Conservation (phyloP, 495 filamentous ascomycete species). For the Neurospora sublineolata region DNA sequence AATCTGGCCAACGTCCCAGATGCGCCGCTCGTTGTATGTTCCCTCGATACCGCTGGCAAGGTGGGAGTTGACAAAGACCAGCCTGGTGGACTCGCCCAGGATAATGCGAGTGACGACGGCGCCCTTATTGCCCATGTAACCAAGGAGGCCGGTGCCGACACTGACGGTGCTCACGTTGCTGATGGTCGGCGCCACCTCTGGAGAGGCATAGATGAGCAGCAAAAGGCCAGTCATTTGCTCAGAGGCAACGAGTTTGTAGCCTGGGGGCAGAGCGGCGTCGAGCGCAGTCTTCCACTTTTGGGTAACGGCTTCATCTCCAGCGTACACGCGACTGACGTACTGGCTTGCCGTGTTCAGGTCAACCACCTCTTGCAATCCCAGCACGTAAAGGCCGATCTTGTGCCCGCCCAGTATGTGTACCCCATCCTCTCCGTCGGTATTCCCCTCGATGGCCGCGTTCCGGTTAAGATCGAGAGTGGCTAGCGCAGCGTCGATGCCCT, state of each 20-base stretch:
- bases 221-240: conserved; percentile 80
- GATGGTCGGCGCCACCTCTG: conserved; percentile 56
- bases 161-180: conserved; percentile 64
- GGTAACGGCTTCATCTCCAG: conserved; percentile 50
- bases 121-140: conserved; percentile 95
- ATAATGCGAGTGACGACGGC: conserved; percentile 71
- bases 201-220: conserved; percentile 75
- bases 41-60: conserved; percentile 77
- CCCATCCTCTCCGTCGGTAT: conserved; percentile 15
- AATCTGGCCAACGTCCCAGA: conserved; percentile 84
- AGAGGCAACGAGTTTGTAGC: conserved; percentile 64
- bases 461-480: conserved; percentile 37
- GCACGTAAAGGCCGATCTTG: conserved; percentile 76
- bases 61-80: conserved; percentile 86
- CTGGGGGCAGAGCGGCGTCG: conserved; percentile 57
- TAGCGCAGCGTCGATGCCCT: conserved; percentile 52
- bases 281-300: conserved; percentile 71
- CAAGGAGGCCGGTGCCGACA: conserved; percentile 79
- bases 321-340: conserved; percentile 52
- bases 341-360: conserved; percentile 58
- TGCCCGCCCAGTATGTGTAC: conserved; percentile 33
- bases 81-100: conserved; percentile 76
- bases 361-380: conserved; percentile 86
- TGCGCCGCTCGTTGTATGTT: conserved; percentile 64
- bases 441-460: conserved; percentile 13